Conservation (phyloP, 1,284 basidiomycete species). For the Sporisorium reilianum region DNA sequence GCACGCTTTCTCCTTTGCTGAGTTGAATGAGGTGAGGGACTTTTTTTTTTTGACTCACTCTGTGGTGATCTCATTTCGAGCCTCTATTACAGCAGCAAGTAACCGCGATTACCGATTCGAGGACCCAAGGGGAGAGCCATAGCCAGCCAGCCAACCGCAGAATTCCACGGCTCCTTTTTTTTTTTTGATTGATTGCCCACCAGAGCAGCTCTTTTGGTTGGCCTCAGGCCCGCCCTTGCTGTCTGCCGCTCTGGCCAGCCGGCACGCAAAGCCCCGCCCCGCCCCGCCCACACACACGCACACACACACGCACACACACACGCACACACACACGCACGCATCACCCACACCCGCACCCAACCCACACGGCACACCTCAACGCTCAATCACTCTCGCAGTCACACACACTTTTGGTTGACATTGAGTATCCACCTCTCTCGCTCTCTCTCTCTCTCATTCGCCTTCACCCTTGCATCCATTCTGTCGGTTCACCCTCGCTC, state of each 20-base stretch:
- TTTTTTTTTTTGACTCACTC: neutral
- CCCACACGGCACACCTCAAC: constrained; percentile 5
- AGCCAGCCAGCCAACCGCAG: neutral
- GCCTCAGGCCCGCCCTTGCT: neutral
- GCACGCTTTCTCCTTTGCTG: neutral
- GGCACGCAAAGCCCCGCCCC: constrained; percentile 7
- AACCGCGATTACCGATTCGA: neutral
- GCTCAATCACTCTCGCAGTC: neutral
- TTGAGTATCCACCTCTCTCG: neutral
- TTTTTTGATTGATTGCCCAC: too few relatives aligned
- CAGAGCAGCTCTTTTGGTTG: too few relatives aligned
- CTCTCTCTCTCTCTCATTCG: neutral
- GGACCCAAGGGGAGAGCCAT: too few relatives aligned
- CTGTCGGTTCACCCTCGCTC: neutral
- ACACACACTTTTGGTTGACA: neutral
- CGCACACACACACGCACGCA: constrained; percentile 2
- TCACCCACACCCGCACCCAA: neutral
- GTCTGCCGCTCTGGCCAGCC: neutral
- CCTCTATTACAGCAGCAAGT: neutral
- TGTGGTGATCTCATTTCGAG: constrained; percentile 2
- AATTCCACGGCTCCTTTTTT: neutral
- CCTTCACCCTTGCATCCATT: neutral
- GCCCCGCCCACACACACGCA: constrained; percentile 1
- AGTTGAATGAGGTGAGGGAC: neutral
- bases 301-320: too few relatives aligned